Base-by-base conservation (phyloP, 352 stramenopile genomes). In the Globisporangium viniferum region DNA sequence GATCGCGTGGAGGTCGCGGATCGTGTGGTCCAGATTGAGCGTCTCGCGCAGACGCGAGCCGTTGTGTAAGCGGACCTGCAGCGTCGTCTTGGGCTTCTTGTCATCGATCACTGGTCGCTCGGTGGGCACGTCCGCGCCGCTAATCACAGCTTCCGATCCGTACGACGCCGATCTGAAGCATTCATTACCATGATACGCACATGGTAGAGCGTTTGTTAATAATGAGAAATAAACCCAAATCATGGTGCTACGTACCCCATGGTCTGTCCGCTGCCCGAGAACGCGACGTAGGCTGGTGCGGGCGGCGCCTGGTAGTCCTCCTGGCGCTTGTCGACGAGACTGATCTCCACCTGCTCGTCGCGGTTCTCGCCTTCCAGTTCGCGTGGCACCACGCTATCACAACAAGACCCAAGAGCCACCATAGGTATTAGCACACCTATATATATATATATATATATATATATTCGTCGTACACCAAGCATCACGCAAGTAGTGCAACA, bases 21-120 rank as follows among this genome's bases (percentile, higher is more conserved):
- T 73, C n/a, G 90, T 96, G 77, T 97, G 89, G 49, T 88, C 73
- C 67, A 95, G 76, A 70, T 97, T 97, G 22, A 97, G 78, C 61
- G 84, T 93, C 73, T 93, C 89, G 62, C 84, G 75, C 59, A 97
- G 67, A 5, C 89, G 79, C 68, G 84, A 81, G 59, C 90, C 90
- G 71, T 95, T 91, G 70, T 93, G 84, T 60, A 97, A 78, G 59
- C 89, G 88, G 55, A 97, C 89, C 79, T 97, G 91, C 67, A 97
- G 74, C 68, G 85, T 95, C 46, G 91, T 97, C 67, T 75, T 92
- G 15, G 91, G 88, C 62, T 95, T 83, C 69, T 88, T 89, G 73
- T 94, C 86, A 70, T 97, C 91, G 10, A 96, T 71, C 35, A 93
- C 82, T 0, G 89, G 88, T 1, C 76, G 73, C n/a, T 88, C 73